Conservation (phyloP, 805 yeast species). For the Candida broadrunensis region DNA sequence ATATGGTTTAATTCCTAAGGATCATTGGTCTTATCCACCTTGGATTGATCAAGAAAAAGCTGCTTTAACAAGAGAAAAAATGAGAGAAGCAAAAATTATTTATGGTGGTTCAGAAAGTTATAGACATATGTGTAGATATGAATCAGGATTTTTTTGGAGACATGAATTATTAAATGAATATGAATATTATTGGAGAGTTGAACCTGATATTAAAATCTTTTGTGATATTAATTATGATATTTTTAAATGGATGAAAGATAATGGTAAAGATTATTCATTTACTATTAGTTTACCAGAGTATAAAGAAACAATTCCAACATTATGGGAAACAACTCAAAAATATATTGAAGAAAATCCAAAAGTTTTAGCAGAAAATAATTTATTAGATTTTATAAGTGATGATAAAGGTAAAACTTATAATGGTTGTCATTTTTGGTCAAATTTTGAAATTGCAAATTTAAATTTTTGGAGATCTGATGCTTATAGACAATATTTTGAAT, state of each 20-base stretch:
- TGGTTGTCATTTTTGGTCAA: slow-evolving; percentile 87
- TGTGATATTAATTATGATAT: slow-evolving; percentile 88
- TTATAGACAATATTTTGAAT: slow-evolving; percentile 64
- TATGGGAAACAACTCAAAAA: slow-evolving; percentile 73
- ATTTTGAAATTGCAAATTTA: slow-evolving; percentile 75
- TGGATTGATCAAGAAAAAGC: slow-evolving; percentile 79
- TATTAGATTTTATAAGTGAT: slow-evolving; percentile 68
- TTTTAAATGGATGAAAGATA: slow-evolving; percentile 70
- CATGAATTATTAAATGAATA: slow-evolving; percentile 71
- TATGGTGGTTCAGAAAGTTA: slow-evolving; percentile 76
- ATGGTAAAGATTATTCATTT: slow-evolving; percentile 79
- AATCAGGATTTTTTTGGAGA: slow-evolving; percentile 82
- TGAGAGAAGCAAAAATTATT: slow-evolving; percentile 55
- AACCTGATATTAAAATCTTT: slow-evolving; percentile 73
- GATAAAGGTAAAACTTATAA: slow-evolving; percentile 76
- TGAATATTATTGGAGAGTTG: slow-evolving; percentile 92
- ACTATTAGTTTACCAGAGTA: slow-evolving; percentile 80
- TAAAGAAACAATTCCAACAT: slow-evolving; percentile 76
- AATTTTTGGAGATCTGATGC: slow-evolving; percentile 73
- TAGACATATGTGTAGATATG: slow-evolving; percentile 90
- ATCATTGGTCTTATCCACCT: slow-evolving; percentile 81
- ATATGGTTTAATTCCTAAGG: slow-evolving; percentile 76
- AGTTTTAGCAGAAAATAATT: slow-evolving; percentile 56
- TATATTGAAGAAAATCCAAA: slow-evolving; percentile 61
- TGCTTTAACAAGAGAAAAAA: slow-evolving; percentile 51